A percentile compares a stretch with the other conserved stretches of the same genome.
These are phyloP conservation scores for Cordyceps fumosorosea DNA, from an alignment of 2,329 filamentous ascomycete species.

Conservation along the genomic window DNA sequence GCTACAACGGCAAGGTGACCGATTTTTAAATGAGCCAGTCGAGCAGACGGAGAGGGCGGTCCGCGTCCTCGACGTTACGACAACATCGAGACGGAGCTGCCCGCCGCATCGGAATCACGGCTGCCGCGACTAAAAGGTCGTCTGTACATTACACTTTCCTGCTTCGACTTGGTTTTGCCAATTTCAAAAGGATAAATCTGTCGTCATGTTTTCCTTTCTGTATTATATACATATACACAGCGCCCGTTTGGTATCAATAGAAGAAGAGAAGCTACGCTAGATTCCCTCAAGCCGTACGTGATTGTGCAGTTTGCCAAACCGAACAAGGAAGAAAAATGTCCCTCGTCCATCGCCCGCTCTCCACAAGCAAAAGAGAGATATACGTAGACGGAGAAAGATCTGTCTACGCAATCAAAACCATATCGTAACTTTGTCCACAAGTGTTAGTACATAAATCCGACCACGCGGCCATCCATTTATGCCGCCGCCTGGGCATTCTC, in stretches of 20 bases:
- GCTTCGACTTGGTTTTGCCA: background rate
- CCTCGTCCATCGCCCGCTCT: background rate
- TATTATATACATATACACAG: conserved; percentile 7
- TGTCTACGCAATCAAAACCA: background rate
- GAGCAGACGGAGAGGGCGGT: background rate
- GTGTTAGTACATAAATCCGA: background rate
- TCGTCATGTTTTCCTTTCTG: background rate
- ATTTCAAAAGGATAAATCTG: background rate
- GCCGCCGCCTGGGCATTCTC: conserved; percentile 3
- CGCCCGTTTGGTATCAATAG: conserved; percentile 11
- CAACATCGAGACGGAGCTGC: background rate
- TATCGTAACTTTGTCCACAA: background rate
- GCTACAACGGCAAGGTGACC: conserved; percentile 89
- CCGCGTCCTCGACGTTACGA: background rate
- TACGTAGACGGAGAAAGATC: background rate
- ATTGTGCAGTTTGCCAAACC: conserved; percentile 5
- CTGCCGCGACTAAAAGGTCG: background rate
- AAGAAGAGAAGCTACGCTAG: background rate
- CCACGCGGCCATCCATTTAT: background rate
- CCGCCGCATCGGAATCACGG: background rate
- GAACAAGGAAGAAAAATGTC: background rate
- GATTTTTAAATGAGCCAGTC: conserved; percentile 56
- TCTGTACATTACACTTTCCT: background rate
- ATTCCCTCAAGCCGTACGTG: background rate
- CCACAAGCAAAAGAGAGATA: background rate